phyloP scores from a whole-genome alignment of 768 basidiomycete species.

The Mycena indigotica region DNA sequence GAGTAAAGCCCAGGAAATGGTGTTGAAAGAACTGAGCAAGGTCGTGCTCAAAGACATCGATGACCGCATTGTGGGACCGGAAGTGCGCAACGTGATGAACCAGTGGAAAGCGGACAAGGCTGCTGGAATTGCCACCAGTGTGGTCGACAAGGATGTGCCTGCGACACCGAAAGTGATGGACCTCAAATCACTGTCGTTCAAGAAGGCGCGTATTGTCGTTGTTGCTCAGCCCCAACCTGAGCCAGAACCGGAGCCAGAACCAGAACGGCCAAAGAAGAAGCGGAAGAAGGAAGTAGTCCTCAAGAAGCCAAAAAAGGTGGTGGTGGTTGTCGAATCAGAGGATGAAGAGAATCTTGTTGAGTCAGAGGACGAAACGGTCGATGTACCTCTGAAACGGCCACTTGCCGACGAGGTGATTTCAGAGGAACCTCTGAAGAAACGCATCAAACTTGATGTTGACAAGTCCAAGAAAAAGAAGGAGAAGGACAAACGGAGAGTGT shows the following conservation, averaged over 20 bases:
- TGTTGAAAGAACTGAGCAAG: conserved; percentile 56
- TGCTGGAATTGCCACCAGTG: conserved; percentile 28
- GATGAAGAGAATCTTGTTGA: conserved; percentile 47
- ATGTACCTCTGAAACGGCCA: conserved; percentile 28
- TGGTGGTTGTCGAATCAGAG: conserved; percentile 37
- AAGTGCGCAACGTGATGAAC: conserved; percentile 52
- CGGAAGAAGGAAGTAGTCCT: conserved; percentile 49
- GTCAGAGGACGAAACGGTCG: conserved; percentile 14
- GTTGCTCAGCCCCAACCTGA: conserved; percentile 36
- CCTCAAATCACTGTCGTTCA: conserved; percentile 49
- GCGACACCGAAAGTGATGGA: conserved; percentile 37
- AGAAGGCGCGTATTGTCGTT: conserved; percentile 45
- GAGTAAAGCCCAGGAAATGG: conserved; percentile 54
- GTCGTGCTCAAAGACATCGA: conserved; percentile 66
- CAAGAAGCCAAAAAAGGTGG: conserved; percentile 33
- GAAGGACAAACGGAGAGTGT: conserved; percentile 34
- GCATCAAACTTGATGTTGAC: conserved; percentile 16
- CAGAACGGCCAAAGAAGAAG: conserved; percentile 59
- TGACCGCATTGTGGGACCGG: conserved; percentile 58
- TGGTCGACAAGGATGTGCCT: conserved; percentile 18
- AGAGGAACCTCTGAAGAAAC: conserved; percentile 48
- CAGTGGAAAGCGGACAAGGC: conserved; percentile 50
- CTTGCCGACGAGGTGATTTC: conserved; percentile 31
- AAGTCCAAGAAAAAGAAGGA: conserved; percentile 27
- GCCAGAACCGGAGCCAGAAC: conserved; percentile 38